These are phyloP conservation scores for Neofusicoccum cordaticola DNA, from an alignment of 2,329 filamentous ascomycete genomes.

Conservation along the genomic window DNA sequence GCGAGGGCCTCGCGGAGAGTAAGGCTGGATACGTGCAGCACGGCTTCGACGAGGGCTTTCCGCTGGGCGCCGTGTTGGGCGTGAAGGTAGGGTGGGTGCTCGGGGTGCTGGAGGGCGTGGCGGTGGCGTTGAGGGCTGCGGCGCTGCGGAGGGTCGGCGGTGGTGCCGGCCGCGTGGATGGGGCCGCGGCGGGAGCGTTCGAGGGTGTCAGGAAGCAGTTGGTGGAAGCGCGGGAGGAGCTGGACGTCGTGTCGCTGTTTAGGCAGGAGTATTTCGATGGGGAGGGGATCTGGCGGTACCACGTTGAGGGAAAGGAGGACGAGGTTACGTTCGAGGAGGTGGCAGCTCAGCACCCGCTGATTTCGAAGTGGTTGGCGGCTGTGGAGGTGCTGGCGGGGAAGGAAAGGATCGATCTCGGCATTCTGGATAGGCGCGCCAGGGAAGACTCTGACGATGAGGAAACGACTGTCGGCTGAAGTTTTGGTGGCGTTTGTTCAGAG, in stretches of 20 bases:
- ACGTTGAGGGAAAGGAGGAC: slow-evolving; percentile 45
- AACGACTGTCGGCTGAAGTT: not conserved
- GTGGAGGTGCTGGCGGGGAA: slow-evolving; percentile 42
- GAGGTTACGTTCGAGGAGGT: slow-evolving; percentile 43
- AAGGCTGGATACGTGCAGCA: slow-evolving; percentile 76
- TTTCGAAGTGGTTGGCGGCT: slow-evolving; percentile 59
- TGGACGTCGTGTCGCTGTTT: slow-evolving; percentile 64
- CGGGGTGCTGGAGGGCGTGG: slow-evolving; percentile 73
- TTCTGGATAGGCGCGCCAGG: slow-evolving; percentile 4
- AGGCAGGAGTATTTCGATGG: slow-evolving; percentile 62
- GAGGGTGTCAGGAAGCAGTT: slow-evolving; percentile 32
- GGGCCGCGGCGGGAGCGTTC: slow-evolving; percentile 1
- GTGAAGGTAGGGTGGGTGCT: slow-evolving; percentile 69
- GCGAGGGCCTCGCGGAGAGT: slow-evolving; percentile 75
- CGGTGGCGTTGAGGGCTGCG: slow-evolving; percentile 44
- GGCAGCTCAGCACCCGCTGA: slow-evolving; percentile 64
- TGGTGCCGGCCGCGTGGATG: slow-evolving; percentile 19
- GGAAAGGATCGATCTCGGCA: slow-evolving; percentile 37
- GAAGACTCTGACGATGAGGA: not conserved
- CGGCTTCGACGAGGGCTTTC: slow-evolving; percentile 90
- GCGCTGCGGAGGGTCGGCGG: slow-evolving; percentile 23
- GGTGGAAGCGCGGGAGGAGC: slow-evolving; percentile 53
- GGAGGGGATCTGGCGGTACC: slow-evolving; percentile 70
- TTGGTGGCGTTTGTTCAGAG: not conserved
- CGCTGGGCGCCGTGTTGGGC: slow-evolving; percentile 78